These are phyloP conservation scores for Fusarium sacchari DNA, from an alignment of 2,329 filamentous ascomycete species.

Conservation along the genomic window DNA sequence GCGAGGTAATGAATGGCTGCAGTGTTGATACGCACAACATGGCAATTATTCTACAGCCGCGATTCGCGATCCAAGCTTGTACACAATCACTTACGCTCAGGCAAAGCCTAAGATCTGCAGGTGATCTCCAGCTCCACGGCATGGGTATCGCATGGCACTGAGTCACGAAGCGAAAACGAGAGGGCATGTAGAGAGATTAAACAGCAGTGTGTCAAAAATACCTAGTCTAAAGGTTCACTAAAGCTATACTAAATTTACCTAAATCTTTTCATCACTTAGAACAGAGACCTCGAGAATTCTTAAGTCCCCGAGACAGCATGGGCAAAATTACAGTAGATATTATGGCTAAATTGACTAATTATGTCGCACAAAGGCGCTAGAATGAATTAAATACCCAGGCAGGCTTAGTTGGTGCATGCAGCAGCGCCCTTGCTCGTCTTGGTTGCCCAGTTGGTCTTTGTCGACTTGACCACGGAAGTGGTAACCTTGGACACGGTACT, in stretches of 20 bases:
- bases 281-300: neutral
- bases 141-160: constrained; percentile 12
- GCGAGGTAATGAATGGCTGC: neutral
- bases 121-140: constrained; percentile 25
- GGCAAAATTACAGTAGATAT: neutral
- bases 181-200: neutral
- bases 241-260: neutral
- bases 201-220: neutral
- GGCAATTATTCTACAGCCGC: neutral
- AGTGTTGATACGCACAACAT: neutral
- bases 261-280: neutral
- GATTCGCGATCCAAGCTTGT: constrained; percentile 10
- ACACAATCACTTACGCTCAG: constrained; percentile 20
- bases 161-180: neutral
- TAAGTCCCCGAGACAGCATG: neutral
- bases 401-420: constrained; percentile 10
- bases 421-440: constrained; percentile 32
- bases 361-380: neutral
- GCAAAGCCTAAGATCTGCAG: constrained; percentile 26
- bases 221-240: neutral
- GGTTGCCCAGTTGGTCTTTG: constrained; percentile 24
- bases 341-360: neutral
- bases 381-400: neutral
- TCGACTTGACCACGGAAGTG: constrained; percentile 24
- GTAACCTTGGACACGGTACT: constrained; percentile 30